Conservation (phyloP, 1,284 basidiomycete genomes). For the Sporisorium exsertum region DNA sequence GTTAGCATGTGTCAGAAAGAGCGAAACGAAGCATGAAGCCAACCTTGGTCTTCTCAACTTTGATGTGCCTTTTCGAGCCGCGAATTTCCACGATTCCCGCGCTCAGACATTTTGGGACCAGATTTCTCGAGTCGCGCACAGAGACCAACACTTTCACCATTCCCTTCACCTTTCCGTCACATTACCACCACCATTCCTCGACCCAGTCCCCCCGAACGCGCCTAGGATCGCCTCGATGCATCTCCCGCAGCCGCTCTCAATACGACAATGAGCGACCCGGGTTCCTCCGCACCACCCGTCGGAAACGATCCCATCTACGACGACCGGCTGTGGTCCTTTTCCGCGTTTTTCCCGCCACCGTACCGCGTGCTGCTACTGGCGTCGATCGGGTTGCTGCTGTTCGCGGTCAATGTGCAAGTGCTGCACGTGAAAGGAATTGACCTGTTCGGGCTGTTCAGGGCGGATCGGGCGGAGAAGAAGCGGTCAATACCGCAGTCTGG, state of each 20-base stretch:
- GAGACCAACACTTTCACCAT: conserved; percentile 16
- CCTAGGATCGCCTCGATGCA: not conserved
- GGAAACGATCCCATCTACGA: conserved; percentile 27
- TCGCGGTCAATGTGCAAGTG: conserved; percentile 52
- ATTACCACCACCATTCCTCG: conserved; percentile 1
- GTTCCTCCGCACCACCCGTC: conserved; percentile 17
- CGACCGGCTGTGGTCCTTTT: conserved; percentile 47
- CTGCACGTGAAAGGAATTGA: conserved; percentile 58
- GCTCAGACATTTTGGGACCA: not conserved
- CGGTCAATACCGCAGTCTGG: conserved; percentile 2
- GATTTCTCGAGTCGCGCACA: not conserved
- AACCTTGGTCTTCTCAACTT: not conserved
- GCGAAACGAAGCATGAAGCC: conserved; percentile 5
- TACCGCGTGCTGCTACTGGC: conserved; percentile 65
- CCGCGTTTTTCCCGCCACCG: conserved; percentile 61
- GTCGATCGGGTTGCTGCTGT: conserved; percentile 58
- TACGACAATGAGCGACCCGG: conserved; percentile 28
- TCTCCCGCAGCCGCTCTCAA: not conserved
- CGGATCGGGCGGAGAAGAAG: conserved; percentile 28
- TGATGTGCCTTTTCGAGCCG: not conserved
- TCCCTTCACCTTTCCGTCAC: not conserved
- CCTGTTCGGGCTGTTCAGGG: conserved; percentile 37
- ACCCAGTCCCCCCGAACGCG: not conserved
- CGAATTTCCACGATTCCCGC: not conserved
- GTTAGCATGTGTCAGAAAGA: not conserved